Evolutionary conservation across 2,329 filamentous ascomycete species (phyloP).

Genomic region (Cytospora piceae): DNA sequence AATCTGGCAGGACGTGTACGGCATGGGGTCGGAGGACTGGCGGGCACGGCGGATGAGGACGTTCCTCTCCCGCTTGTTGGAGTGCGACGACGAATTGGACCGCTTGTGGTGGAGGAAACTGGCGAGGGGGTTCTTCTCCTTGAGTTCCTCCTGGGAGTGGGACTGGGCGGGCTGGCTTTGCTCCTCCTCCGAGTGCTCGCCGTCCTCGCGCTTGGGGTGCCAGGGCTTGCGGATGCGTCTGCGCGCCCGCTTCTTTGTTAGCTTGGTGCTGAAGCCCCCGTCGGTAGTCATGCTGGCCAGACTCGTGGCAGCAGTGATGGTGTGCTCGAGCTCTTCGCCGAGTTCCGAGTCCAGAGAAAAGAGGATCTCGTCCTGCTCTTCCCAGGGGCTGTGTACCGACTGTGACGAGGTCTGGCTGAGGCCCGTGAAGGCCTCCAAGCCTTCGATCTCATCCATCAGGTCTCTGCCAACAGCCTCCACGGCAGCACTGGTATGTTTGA

Average conservation of each 20-base stretch:
- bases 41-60: conserved; percentile 22
- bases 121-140: conserved; percentile 25
- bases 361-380: conserved; percentile 19
- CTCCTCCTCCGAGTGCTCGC: conserved; percentile 34
- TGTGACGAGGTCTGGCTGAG: conserved; percentile 21
- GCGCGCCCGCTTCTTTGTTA: conserved; percentile 51
- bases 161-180: conserved; percentile 32
- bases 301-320: conserved; percentile 19
- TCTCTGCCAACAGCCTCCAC: conserved; percentile 57
- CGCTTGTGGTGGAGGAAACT: conserved; percentile 28
- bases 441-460: conserved; percentile 48
- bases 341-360: conserved; percentile 20
- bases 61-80: conserved; percentile 19
- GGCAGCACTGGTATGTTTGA: conserved; percentile 44
- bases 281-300: conserved; percentile 32
- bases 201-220: conserved; percentile 38
- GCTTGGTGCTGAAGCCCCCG: conserved; percentile 43
- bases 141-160: conserved; percentile 35
- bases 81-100: conserved; percentile 24
- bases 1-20: conserved; percentile 21
- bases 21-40: conserved; percentile 28
- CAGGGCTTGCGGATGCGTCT: conserved; percentile 42
- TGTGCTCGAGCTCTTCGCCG: conserved; percentile 25
- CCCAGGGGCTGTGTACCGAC: conserved; percentile 19
- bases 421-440: conserved; percentile 37